phyloP scores from a whole-genome alignment of 495 filamentous ascomycete species.

The Tricharina praecox region DNA sequence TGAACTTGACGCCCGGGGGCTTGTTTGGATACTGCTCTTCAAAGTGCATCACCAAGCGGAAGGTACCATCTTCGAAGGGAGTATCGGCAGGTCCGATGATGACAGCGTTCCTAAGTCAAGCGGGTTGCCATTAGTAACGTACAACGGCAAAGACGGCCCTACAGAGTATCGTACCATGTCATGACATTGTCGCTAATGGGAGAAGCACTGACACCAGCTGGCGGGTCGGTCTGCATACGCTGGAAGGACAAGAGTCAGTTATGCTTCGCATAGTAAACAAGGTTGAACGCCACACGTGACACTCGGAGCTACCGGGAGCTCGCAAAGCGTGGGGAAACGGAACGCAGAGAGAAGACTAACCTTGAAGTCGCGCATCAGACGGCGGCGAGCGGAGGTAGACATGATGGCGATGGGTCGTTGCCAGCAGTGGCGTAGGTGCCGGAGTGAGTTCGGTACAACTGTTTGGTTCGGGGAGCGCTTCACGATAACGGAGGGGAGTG shows the following conservation, averaged over 20 bases:
- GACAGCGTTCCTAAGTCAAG: slow-evolving; percentile 69
- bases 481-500: no score
- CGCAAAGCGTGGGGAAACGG: slow-evolving; percentile 13
- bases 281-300: no score
- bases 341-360: no score
- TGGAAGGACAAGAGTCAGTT: slow-evolving; percentile 26
- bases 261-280: no score
- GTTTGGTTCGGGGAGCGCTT: no score
- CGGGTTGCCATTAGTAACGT: no score
- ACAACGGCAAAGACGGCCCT: no score
- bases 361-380: slow-evolving; percentile 97
- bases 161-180: slow-evolving; percentile 63
- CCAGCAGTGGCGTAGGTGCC: no score
- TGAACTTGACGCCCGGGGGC: slow-evolving; percentile 92
- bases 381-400: slow-evolving; percentile 86
- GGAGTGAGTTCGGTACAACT: not conserved
- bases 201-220: slow-evolving; percentile 89
- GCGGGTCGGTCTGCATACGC: slow-evolving; percentile 99
- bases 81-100: slow-evolving; percentile 97
- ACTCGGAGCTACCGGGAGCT: not conserved
- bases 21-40: slow-evolving; percentile 98
- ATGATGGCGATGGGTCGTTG: slow-evolving; percentile 33
- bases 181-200: slow-evolving; percentile 97
- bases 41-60: slow-evolving; percentile 95
- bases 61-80: slow-evolving; percentile 96